These are phyloP conservation scores for Plasmopara muralis DNA, from an alignment of 352 stramenopile genomes.

Conservation along the genomic window DNA sequence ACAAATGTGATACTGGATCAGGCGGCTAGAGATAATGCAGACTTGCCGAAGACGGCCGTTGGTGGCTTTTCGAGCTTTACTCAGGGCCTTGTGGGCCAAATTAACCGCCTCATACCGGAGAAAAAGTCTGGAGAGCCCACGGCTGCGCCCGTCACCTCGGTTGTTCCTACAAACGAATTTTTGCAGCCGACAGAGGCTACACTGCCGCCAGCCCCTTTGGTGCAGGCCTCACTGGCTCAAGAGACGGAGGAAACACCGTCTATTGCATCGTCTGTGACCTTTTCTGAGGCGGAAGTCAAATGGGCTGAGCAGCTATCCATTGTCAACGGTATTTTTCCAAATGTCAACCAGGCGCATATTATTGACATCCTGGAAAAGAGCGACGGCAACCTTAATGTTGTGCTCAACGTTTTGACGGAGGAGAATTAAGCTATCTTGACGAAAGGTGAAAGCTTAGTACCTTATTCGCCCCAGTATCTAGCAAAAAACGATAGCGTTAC, in stretches of 20 bases:
- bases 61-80: slow-evolving; percentile 60
- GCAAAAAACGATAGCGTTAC: background rate
- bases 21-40: slow-evolving; percentile 19
- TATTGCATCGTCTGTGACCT: slow-evolving; percentile 27
- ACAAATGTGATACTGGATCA: slow-evolving; percentile 13
- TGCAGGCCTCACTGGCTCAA: slow-evolving; percentile 13
- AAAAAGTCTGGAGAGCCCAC: slow-evolving; percentile 34
- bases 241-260: slow-evolving; percentile 22
- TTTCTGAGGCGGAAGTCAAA: slow-evolving; percentile 61
- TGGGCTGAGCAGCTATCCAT: slow-evolving; percentile 63
- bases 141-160: slow-evolving; percentile 5
- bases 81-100: slow-evolving; percentile 53
- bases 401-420: slow-evolving; percentile 74
- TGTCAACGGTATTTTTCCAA: slow-evolving; percentile 61
- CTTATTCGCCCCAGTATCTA: background rate
- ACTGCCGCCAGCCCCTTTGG: slow-evolving; percentile 5
- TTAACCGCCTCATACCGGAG: slow-evolving; percentile 55
- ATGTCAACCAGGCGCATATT: slow-evolving; percentile 32
- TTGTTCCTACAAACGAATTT: slow-evolving; percentile 7
- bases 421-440: slow-evolving; percentile 20
- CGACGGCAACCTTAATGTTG: slow-evolving; percentile 62
- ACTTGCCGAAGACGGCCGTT: slow-evolving; percentile 37
- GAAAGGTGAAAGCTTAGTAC: slow-evolving; percentile 1
- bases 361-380: slow-evolving; percentile 59
- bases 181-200: slow-evolving; percentile 1